Evolutionary conservation across 2,329 filamentous ascomycete species (phyloP), one percentile per base, ranked within the genome.

Genomic region (Colletotrichum falcatum): DNA sequence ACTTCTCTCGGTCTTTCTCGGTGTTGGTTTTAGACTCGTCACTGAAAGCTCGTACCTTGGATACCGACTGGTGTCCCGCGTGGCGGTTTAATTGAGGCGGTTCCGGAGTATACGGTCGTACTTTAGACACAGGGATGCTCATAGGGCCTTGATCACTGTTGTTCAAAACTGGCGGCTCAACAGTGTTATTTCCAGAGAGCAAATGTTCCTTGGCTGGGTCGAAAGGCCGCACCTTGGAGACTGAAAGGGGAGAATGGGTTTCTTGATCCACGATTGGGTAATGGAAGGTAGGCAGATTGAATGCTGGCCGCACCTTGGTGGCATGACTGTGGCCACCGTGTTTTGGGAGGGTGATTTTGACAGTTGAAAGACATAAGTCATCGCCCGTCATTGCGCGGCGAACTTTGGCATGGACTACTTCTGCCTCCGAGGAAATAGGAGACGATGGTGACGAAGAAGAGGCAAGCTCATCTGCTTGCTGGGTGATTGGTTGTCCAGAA

Each of bases 231-330:
- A 76, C 65, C 39, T 76, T 77, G 23, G 76, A 75, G 33, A 74
- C 53, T 5, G 67, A 70, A 51, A 48, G 49, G 64, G 26, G 65
- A 49, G 9, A 37, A 16, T 49, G 65, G 39, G 35, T 54, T 70
- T 71, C 54, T 71, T 49, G 53, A 28, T 12, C 55, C 12, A 12
- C 58, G 33, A 20, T 23, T 28, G 39, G 64, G 26, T 73, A 60
- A 37, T 74, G 61, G 7, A 70, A 59, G 1, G 69, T 62, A 39
- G 74, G 55, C 20, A 73, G 49, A 7, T 74, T 70, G 46, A 73
- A 75, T 3, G 73, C 73, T 18, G 78, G 77, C 5, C 74, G 75
- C 37, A 76, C 72, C 42, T 80, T 79, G 20, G 74, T 74, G 12
- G 70, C 65, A 35, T 68, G 73, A 49, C 65, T 74, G 33, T 77